Conservation (phyloP, 1,284 basidiomycete genomes). For the Cronartium quercuum region DNA sequence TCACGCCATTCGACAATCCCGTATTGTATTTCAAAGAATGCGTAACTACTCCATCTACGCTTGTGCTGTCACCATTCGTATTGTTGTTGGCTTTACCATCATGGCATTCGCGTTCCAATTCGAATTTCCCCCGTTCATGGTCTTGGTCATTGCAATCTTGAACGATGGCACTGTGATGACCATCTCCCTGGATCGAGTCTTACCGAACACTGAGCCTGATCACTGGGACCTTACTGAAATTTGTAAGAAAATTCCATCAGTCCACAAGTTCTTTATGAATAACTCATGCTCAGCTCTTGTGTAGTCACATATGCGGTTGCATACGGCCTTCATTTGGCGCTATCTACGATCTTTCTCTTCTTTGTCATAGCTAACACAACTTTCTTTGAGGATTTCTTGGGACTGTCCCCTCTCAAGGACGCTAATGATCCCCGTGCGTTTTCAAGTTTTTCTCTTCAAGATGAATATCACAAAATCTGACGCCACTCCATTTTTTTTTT, state of each 20-base stretch:
- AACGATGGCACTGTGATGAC: conserved; percentile 69
- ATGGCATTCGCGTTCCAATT: conserved; percentile 39
- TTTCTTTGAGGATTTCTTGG: conserved; percentile 85
- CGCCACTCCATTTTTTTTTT: conserved; percentile 39
- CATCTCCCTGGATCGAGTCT: conserved; percentile 88
- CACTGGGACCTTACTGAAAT: conserved; percentile 95
- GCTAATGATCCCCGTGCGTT: conserved; percentile 40
- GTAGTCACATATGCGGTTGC: conserved; percentile 77
- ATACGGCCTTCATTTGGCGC: conserved; percentile 85
- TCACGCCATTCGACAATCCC: conserved; percentile 88
- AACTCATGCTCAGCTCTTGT: background rate
- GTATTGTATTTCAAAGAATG: conserved; percentile 97
- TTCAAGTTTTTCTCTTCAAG: conserved; percentile 50
- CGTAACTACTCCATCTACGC: conserved; percentile 76
- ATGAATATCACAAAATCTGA: background rate
- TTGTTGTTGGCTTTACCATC: conserved; percentile 39
- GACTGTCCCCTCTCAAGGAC: conserved; percentile 53
- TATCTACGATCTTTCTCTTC: conserved; percentile 77
- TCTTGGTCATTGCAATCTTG: conserved; percentile 72
- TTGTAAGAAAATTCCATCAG: conserved; percentile 49
- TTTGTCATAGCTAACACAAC: conserved; percentile 76
- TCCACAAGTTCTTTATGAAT: background rate
- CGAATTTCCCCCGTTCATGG: conserved; percentile 40
- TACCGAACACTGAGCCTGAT: conserved; percentile 78
- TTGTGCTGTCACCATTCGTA: conserved; percentile 39